These are phyloP conservation scores for thale cress (Arabidopsis thaliana) DNA, from an alignment of 345 rosid genomes.

Conservation along the genomic window TAIR10.1 NC_003074.8:2280501-2281000, in stretches of 20 bases:
- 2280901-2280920: background rate
- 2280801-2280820: background rate
- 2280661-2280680: background rate
- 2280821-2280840: slow-evolving; percentile 3
- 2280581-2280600: slow-evolving; percentile 14
- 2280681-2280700: background rate
- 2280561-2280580: background rate
- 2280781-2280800: background rate
- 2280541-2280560: slow-evolving; percentile 44
- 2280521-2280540: slow-evolving; percentile 83
- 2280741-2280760: background rate
- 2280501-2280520: slow-evolving; percentile 54
- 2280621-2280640: slow-evolving; percentile 10
- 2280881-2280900: background rate
- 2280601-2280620: slow-evolving; percentile 20
- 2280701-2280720: background rate
- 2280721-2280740: slow-evolving; percentile 2
- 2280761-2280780: slow-evolving; percentile 7
- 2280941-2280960: slow-evolving; percentile 15
- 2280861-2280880: background rate
- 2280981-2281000: slow-evolving; percentile 15
- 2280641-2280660: slow-evolving; percentile 5
- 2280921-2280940: slow-evolving; percentile 10
- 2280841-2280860: background rate
- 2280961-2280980: background rate